Conservation (phyloP, 2,329 filamentous ascomycete species). For the Cytospora paraplurivora region DNA sequence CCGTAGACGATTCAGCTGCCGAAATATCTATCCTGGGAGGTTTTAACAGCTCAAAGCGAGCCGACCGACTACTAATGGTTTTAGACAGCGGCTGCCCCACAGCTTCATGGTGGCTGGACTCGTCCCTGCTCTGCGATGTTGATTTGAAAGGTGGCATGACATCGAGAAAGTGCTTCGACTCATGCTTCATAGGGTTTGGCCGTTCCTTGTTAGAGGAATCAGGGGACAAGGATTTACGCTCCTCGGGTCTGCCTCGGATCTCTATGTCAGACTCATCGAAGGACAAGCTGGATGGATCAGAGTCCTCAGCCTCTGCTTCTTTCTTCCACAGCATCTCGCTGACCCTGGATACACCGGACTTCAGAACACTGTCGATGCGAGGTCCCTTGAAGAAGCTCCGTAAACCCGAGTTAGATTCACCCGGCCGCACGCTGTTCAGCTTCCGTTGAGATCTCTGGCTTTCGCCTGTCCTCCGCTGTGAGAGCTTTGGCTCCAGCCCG, state of each 20-base stretch:
- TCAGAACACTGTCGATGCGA: constrained; percentile 72
- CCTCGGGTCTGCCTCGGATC: constrained; percentile 42
- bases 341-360: constrained; percentile 58
- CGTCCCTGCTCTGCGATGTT: constrained; percentile 36
- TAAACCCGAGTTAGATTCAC: constrained; percentile 55
- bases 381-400: constrained; percentile 78
- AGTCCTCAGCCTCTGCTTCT: constrained; percentile 42
- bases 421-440: constrained; percentile 51
- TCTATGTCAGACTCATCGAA: constrained; percentile 55
- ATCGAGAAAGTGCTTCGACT: constrained; percentile 52
- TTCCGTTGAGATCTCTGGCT: constrained; percentile 52
- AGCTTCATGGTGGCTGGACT: constrained; percentile 25
- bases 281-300: constrained; percentile 43
- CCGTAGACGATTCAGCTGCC: constrained; percentile 38
- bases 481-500: constrained; percentile 44
- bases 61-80: constrained; percentile 45
- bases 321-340: constrained; percentile 61
- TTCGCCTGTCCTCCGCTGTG: constrained; percentile 45
- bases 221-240: constrained; percentile 29
- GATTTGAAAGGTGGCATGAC: constrained; percentile 54
- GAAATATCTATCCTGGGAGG: constrained; percentile 52
- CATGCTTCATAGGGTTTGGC: constrained; percentile 37
- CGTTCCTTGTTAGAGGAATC: constrained; percentile 41
- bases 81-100: constrained; percentile 34
- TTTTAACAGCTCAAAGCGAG: constrained; percentile 51